A percentile compares a stretch with the other conserved stretches of the same genome.
Conservation (phyloP, 2,329 filamentous ascomycete genomes). For the Cladophialophora carrionii region DNA sequence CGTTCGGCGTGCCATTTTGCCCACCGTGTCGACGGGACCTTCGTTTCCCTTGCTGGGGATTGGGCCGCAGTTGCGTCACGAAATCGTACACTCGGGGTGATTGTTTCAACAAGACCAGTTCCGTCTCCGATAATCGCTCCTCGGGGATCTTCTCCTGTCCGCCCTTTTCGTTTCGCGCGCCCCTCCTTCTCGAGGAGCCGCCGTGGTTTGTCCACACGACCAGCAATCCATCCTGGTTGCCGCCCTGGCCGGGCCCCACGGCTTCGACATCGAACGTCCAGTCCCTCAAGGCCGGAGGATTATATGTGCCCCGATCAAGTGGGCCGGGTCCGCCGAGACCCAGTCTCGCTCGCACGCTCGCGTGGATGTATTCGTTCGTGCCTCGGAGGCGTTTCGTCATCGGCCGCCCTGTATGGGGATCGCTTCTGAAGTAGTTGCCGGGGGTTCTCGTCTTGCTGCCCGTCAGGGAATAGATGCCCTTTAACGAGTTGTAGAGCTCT, state of each 20-base stretch:
- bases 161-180: constrained; percentile 20
- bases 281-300: constrained; percentile 35
- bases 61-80: constrained; percentile 28
- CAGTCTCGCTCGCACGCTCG: constrained; percentile 38
- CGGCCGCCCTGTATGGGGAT: constrained; percentile 35
- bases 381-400: constrained; percentile 37
- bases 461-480: constrained; percentile 36
- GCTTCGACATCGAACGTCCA: constrained; percentile 37
- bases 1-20: constrained; percentile 12
- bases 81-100: constrained; percentile 35
- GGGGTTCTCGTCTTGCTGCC: constrained; percentile 39
- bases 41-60: constrained; percentile 28
- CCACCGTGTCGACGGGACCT: constrained; percentile 24
- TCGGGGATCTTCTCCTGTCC: constrained; percentile 38
- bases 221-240: constrained; percentile 32
- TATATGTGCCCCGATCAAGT: constrained; percentile 36
- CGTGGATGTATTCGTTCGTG: constrained; percentile 42
- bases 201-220: constrained; percentile 38
- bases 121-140: constrained; percentile 34
- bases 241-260: constrained; percentile 28
- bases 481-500: constrained; percentile 38
- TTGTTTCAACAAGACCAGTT: constrained; percentile 35
- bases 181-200: background rate
- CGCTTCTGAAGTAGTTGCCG: constrained; percentile 38
- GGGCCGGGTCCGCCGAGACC: constrained; percentile 37